These are phyloP conservation scores for Rhazya stricta DNA, from an alignment of 257 asterid species.

Conservation along the genomic window DNA sequence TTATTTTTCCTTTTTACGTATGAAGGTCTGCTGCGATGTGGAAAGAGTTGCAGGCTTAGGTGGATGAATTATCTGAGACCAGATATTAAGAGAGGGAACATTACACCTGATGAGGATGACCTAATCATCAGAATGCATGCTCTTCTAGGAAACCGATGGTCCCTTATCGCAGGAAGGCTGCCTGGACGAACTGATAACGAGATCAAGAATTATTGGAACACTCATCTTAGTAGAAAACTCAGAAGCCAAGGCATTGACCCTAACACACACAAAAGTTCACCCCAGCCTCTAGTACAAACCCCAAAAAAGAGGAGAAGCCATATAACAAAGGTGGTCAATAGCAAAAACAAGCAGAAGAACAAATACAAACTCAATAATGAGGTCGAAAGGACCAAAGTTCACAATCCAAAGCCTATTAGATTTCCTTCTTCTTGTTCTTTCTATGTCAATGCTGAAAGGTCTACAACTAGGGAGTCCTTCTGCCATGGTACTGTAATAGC, in stretches of 20 bases:
- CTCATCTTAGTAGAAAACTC: conserved; percentile 18
- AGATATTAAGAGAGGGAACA: conserved; percentile 29
- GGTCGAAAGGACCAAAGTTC: neutral
- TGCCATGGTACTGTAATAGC: neutral
- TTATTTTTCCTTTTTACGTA: too few species aligned
- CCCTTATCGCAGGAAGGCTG: conserved; percentile 31
- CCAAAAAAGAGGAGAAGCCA: neutral
- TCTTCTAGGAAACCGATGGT: conserved; percentile 30
- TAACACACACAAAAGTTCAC: neutral
- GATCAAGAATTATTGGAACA: conserved; percentile 28
- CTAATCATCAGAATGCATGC: conserved; percentile 25
- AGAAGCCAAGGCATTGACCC: conserved; percentile 19
- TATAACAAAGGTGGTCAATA: neutral
- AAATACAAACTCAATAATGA: neutral
- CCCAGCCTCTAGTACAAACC: neutral
- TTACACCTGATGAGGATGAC: conserved; percentile 25
- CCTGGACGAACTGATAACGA: conserved; percentile 31
- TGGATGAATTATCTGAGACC: conserved; percentile 33
- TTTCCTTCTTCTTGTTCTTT: neutral
- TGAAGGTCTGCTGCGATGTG: conserved; percentile 23
- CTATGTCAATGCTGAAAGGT: neutral
- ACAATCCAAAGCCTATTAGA: neutral
- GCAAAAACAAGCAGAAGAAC: neutral
- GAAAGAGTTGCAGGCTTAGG: conserved; percentile 29
- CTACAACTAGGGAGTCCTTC: neutral